Base-by-base conservation (phyloP, 441 rosid genomes). In the Arabidopsis hybrid region DNA sequence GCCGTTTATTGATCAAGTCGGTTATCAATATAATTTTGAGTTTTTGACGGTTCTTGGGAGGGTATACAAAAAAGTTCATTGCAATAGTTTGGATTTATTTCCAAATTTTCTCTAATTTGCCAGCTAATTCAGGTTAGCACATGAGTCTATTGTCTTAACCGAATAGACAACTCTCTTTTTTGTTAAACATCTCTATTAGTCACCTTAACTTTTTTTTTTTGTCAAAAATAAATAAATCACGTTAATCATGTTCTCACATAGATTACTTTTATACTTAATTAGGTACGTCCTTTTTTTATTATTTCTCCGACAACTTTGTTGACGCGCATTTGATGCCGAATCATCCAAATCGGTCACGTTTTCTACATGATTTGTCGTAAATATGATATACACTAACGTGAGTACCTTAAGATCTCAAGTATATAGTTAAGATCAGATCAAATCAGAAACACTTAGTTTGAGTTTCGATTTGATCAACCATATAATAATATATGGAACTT, bases 301-400 rank as follows among this genome's bases (percentile, higher is more conserved):
- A 18, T 18, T 59, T 59, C 0, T 6, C 57, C 40, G 58, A 47
- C 39, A 58, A 6, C 31, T 36, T 10, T 12, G 29, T 21, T 9
- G 51, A 60, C 26, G 26, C 68, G 43, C 55, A 60, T 14, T 39
- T 50, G 34, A 71, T 51, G 26, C 9, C 35, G 0, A 60, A 52
- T 31, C 60, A 39, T 71, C 60, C 9, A 71, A 71, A 39, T 71
- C 61, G 2, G 34, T 40, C 68, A 71, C 68, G 61, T 71, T 50
- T 61, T 31, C 26, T 50, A 51, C 59, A 12, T 61, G 61, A 16
- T 51, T 16, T 8, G 0, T 14, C 14, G 47, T 34, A 18, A n/a
- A 5, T 18, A 4, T n/a, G 57, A 16, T 36, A 8, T 29, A 53
- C 12, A 31, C 29, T 32, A 7, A 26, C 34, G 6, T 26, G 8